Base-by-base conservation (phyloP, 1,284 basidiomycete genomes). In the Ceratobasidium sp. region DNA sequence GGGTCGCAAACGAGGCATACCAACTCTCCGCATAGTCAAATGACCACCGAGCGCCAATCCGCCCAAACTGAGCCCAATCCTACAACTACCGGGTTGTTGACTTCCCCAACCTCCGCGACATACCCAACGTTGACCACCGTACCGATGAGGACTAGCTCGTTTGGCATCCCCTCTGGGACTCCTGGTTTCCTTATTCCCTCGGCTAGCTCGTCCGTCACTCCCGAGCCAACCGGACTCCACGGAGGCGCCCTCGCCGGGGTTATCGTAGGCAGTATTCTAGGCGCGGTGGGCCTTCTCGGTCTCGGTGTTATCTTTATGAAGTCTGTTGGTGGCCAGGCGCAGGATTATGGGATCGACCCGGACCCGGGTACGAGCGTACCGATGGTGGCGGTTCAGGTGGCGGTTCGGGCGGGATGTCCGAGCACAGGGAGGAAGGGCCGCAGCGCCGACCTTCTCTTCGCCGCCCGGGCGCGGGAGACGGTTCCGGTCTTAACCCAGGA, bases 271-370 rank as follows among this genome's bases (percentile, higher is more conserved):
- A 27, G 60, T 22, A 52, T 64, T 7, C 34, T 64, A 1, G 60
- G 60, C 20, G 60, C 29, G 20, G 60, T 64, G 17, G 60, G 60
- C 8, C 47, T 64, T 4, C 45, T 64, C 25, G 60, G 60, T 22
- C 29, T 64, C 20, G 60, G 47, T 25, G 60, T 34, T 1, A 52
- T 64, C 25, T n/a, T 64, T 10, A 52, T 64, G 35, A 31, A 38
- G 15, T 64, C 60, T 15, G 35, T 64, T 12, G 47, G 60, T 13
- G 60, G 60, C 20, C 27, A 20, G 15, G 42, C 25, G 20, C 7
- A 27, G n/a, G 60, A 20, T 3, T 20, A 25, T 10, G 34, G 32
- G 13, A 17, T 64, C 25, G 32, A 35, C 20, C 45, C 20, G 34
- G 47, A n/a, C 47, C 47, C 7, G 45, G 47, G 2, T 64, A 50